Conservation (phyloP, 2,329 filamentous ascomycete species). For the Hypoxylon sp. region DNA sequence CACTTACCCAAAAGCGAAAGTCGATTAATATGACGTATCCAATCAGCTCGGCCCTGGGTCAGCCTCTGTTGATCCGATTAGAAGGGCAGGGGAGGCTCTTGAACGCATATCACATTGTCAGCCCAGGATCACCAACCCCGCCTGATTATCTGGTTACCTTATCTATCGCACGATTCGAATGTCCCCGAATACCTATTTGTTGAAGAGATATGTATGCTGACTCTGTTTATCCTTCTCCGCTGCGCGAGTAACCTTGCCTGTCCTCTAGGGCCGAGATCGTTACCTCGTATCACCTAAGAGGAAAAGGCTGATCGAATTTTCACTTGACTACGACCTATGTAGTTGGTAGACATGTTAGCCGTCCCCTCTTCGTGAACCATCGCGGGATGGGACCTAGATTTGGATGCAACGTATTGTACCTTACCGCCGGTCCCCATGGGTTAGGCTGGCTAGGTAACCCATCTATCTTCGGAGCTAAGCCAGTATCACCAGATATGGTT, state of each 20-base stretch:
- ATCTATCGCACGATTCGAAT: conserved; percentile 32
- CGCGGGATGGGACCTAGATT: conserved; percentile 28
- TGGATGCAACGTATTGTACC: conserved; percentile 34
- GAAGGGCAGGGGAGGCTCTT: conserved; percentile 24
- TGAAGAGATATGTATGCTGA: conserved; percentile 27
- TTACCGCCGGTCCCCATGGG: conserved; percentile 20
- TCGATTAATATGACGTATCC: conserved; percentile 39
- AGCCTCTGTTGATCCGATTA: conserved; percentile 30
- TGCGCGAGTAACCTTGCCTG: conserved; percentile 22
- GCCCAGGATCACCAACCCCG: conserved; percentile 32
- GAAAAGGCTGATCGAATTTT: conserved; percentile 21
- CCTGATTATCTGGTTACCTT: conserved; percentile 35
- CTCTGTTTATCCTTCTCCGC: conserved; percentile 18
- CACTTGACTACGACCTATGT: conserved; percentile 12
- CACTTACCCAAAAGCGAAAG: conserved; percentile 36
- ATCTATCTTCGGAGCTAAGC: conserved; percentile 10
- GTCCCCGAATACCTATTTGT: conserved; percentile 24
- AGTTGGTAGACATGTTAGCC: neutral
- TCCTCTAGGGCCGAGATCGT: conserved; percentile 22
- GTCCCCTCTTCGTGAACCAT: conserved; percentile 20
- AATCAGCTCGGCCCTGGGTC: conserved; percentile 28
- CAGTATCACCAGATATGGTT: conserved; percentile 11
- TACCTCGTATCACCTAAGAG: conserved; percentile 39
- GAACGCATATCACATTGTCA: conserved; percentile 31
- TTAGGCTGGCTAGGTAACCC: conserved; percentile 17